A percentile compares a stretch with the other conserved stretches of the same genome.
phyloP scores from a whole-genome alignment of 352 stramenopile species.

The Elongisporangium undulatum region DNA sequence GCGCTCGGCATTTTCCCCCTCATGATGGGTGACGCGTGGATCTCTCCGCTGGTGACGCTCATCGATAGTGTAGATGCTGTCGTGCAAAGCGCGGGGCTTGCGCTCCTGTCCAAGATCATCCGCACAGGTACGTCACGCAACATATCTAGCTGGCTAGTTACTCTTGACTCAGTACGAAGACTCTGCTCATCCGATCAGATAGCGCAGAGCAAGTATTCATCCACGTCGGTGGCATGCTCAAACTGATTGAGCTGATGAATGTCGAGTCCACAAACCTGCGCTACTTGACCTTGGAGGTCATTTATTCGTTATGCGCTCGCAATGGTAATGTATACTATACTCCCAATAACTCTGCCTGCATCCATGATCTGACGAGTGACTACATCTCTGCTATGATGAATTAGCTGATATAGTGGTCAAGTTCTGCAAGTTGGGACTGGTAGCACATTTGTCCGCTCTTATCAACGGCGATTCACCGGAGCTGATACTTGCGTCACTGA shows the following conservation, averaged over 20 bases:
- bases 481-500: slow-evolving; percentile 40
- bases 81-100: slow-evolving; percentile 40
- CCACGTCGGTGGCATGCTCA: slow-evolving; percentile 38
- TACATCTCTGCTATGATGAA: not conserved
- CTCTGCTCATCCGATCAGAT: slow-evolving; percentile 14
- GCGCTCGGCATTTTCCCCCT: slow-evolving; percentile 41
- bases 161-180: not conserved
- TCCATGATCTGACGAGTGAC: not conserved
- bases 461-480: slow-evolving; percentile 23
- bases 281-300: slow-evolving; percentile 44
- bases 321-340: slow-evolving; percentile 21
- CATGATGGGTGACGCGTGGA: slow-evolving; percentile 62
- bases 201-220: slow-evolving; percentile 44
- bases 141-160: not conserved
- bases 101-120: slow-evolving; percentile 47
- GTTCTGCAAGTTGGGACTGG: slow-evolving; percentile 42
- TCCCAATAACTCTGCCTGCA: not conserved
- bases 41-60: slow-evolving; percentile 55
- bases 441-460: slow-evolving; percentile 26
- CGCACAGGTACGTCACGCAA: slow-evolving; percentile 22
- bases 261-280: slow-evolving; percentile 21
- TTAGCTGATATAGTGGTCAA: slow-evolving; percentile 32
- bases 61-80: slow-evolving; percentile 44
- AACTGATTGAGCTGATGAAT: slow-evolving; percentile 36
- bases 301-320: slow-evolving; percentile 41